Percentiles rank a stretch among this genome's conserved stretches.
Evolutionary conservation across 208 protist species (phyloP).

Genomic region (Leishmania tarentolae): DNA sequence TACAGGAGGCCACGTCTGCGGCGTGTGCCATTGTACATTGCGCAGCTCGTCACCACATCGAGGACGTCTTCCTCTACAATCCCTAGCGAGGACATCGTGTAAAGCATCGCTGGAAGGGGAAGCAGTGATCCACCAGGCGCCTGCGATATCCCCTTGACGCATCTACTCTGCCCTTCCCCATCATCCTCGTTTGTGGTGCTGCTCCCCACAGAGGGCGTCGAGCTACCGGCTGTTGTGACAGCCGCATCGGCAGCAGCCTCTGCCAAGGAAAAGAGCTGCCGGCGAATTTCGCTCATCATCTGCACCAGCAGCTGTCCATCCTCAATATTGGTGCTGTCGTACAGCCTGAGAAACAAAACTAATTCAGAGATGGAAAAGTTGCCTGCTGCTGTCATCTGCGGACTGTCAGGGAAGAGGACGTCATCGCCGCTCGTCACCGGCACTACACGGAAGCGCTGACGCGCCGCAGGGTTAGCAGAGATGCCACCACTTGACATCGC

Average conservation of each 20-base stretch:
- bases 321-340: slow-evolving; percentile 48
- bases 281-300: slow-evolving; percentile 55
- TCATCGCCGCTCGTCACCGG: background rate
- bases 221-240: background rate
- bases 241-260: background rate
- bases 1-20: slow-evolving; percentile 36
- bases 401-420: background rate
- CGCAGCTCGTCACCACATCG: slow-evolving; percentile 30
- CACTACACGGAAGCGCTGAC: slow-evolving; percentile 11
- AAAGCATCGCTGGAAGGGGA: slow-evolving; percentile 56
- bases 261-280: slow-evolving; percentile 36
- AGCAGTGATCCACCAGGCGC: slow-evolving; percentile 6
- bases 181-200: background rate
- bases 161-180: background rate
- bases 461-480: background rate
- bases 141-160: background rate
- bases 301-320: slow-evolving; percentile 69
- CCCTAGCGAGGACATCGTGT: slow-evolving; percentile 53
- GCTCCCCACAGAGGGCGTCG: background rate
- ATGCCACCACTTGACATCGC: background rate
- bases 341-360: slow-evolving; percentile 58
- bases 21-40: background rate
- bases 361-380: slow-evolving; percentile 46
- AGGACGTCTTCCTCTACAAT: slow-evolving; percentile 59
- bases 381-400: background rate